Evolutionary conservation across 768 basidiomycete species (phyloP).

Genomic region (Termitomyces titanicus): DNA sequence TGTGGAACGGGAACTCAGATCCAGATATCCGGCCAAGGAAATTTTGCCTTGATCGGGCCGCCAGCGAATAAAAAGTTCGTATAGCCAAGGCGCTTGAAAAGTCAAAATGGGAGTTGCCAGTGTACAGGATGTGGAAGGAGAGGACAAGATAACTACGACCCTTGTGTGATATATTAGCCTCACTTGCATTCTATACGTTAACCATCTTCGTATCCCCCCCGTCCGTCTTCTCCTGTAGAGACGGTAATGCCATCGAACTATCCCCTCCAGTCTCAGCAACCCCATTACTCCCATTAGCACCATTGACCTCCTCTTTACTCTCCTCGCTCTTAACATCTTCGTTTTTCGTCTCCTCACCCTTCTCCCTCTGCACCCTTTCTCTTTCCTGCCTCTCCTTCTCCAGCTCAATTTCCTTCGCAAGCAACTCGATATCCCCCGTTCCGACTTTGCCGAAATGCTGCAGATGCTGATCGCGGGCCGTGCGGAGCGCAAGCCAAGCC

Average conservation of each 20-base stretch:
- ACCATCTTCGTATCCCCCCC: constrained; percentile 50
- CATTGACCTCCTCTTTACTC: constrained; percentile 4
- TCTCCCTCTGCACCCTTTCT: constrained; percentile 31
- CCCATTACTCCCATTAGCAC: constrained; percentile 18
- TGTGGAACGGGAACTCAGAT: no score
- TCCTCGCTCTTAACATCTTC: neutral
- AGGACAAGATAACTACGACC: neutral
- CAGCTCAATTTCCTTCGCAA: constrained; percentile 49
- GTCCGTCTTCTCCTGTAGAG: constrained; percentile 23
- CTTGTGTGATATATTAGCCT: neutral
- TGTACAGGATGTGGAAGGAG: neutral
- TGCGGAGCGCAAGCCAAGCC: constrained; percentile 79
- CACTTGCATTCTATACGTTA: constrained; percentile 13
- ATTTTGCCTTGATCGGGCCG: neutral
- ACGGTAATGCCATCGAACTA: constrained; percentile 23
- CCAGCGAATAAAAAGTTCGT: no score
- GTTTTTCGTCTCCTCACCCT: constrained; percentile 26
- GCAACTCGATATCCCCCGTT: constrained; percentile 63
- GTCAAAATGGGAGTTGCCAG: no score
- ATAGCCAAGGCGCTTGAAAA: no score
- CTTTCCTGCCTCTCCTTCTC: constrained; percentile 44
- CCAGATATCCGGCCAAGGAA: neutral
- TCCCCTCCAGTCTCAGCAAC: constrained; percentile 30
- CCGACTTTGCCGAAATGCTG: constrained; percentile 83
- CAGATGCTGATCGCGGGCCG: constrained; percentile 68